Evolutionary conservation across 2,329 filamentous ascomycete genomes (phyloP), one percentile per base, ranked within the genome.

Genomic region (Pseudogymnoascus sp.): DNA sequence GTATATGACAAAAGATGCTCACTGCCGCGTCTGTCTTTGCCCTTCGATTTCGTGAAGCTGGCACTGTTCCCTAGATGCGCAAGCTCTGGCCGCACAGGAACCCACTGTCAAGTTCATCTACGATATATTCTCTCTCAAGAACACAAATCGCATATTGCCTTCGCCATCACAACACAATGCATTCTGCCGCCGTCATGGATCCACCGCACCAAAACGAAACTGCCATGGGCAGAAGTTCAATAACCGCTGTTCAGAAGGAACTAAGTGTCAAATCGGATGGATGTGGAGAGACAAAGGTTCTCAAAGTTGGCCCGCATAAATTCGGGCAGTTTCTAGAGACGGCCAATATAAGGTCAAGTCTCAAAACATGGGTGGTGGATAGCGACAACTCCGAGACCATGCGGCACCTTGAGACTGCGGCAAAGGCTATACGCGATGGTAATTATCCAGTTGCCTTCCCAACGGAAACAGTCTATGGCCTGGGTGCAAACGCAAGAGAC

Each of bases 391-490:
- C 39, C 2, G 35, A 45, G 28, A 42, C 60, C n/a, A 58, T 61
- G 38, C 22, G 12, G 22, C 35, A 38, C 11, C 9, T 61, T 9
- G 23, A 58, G 6, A 61, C 36, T 62, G 91, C 91, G 1, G 91
- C 90, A 2, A 72, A 80, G 11, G 81, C 86, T 66, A 78, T 96
- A 36, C 82, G 79, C 60, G 79, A 80, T 16, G 86, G 82, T 60
- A 82, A 90, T 71, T 82, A 82, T 3, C 94, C 94, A 4, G 91
- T 99, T 58, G 94, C 91, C 1, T 99, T 99, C 72, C 94, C 94
- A 0, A 99, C 94, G 0, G 94, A 99, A 77, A 99, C 94, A 0
- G 94, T 99, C 0, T 99, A 99, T 73, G 94, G 94, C 0, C 82
- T 99, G 6, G 94, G 92, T n/a, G 94, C 94, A 12, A 94, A 97